phyloP scores from a whole-genome alignment of 2,329 filamentous ascomycete genomes.

The Colletotrichum sp. region DNA sequence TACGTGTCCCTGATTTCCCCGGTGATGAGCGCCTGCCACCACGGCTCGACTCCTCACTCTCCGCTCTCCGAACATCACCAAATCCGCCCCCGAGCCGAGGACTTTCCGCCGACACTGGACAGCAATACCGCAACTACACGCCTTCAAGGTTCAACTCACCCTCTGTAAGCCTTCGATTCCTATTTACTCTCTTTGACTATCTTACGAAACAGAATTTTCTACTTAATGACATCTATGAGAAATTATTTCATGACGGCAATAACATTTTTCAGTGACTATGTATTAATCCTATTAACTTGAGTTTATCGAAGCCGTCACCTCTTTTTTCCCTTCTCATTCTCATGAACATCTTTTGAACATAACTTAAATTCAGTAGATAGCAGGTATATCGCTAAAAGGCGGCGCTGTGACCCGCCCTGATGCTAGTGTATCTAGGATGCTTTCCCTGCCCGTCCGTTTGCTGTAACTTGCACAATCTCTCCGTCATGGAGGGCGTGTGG shows the following conservation, averaged over 20 bases:
- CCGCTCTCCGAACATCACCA: neutral
- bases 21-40: neutral
- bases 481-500: neutral
- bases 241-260: neutral
- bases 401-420: neutral
- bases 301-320: neutral
- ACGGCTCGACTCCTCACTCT: neutral
- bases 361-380: neutral
- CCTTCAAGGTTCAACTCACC: neutral
- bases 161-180: neutral
- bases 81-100: conserved; percentile 4
- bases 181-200: neutral
- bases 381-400: neutral
- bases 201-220: neutral
- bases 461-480: neutral
- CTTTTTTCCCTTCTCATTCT: neutral
- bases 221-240: neutral
- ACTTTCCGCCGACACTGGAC: neutral
- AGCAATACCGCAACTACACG: neutral
- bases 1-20: neutral
- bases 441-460: neutral
- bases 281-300: neutral
- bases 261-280: neutral
- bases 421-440: neutral
- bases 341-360: neutral